Conservation (phyloP, 1,139 yeast species). For the Eremothecium cymbalariae region DNA sequence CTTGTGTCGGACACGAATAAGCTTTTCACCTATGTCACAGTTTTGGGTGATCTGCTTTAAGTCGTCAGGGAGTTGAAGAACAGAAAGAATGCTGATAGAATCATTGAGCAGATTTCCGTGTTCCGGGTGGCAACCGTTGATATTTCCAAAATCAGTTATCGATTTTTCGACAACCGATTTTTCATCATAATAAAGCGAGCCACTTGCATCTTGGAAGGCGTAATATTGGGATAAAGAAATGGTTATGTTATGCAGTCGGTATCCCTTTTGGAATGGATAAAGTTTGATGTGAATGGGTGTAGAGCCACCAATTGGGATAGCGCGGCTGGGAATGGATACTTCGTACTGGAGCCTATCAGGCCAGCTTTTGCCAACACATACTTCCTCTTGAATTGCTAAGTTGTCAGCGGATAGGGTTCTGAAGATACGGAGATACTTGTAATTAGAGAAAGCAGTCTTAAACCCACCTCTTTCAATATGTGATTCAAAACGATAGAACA, state of each 20-base stretch:
- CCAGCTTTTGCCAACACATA: conserved; percentile 57
- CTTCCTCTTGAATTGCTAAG: conserved; percentile 44
- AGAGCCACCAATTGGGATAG: conserved; percentile 52
- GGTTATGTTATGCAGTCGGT: conserved; percentile 40
- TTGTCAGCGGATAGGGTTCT: conserved; percentile 49
- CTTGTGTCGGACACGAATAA: conserved; percentile 34
- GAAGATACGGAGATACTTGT: conserved; percentile 40
- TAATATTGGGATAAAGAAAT: conserved; percentile 50
- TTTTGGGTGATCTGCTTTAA: conserved; percentile 50
- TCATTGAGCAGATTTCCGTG: conserved; percentile 36
- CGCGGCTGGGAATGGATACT: conserved; percentile 48
- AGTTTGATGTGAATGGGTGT: conserved; percentile 46
- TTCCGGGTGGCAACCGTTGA: conserved; percentile 31
- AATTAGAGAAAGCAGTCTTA: conserved; percentile 26
- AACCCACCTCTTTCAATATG: conserved; percentile 44
- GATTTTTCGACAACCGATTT: conserved; percentile 36
- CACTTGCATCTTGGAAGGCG: conserved; percentile 35
- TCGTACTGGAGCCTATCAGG: conserved; percentile 57
- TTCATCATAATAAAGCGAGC: conserved; percentile 37
- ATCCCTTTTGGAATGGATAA: conserved; percentile 54
- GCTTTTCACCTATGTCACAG: conserved; percentile 42
- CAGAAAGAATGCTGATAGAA: conserved; percentile 44
- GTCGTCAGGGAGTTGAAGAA: conserved; percentile 44
- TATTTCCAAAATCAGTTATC: conserved; percentile 34
- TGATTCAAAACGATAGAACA: conserved; percentile 49